Percentiles rank a stretch among this genome's conserved stretches.
These are phyloP conservation scores for Hymenoscyphus infarciens DNA, from an alignment of 2,329 filamentous ascomycete genomes.

Conservation along the genomic window DNA sequence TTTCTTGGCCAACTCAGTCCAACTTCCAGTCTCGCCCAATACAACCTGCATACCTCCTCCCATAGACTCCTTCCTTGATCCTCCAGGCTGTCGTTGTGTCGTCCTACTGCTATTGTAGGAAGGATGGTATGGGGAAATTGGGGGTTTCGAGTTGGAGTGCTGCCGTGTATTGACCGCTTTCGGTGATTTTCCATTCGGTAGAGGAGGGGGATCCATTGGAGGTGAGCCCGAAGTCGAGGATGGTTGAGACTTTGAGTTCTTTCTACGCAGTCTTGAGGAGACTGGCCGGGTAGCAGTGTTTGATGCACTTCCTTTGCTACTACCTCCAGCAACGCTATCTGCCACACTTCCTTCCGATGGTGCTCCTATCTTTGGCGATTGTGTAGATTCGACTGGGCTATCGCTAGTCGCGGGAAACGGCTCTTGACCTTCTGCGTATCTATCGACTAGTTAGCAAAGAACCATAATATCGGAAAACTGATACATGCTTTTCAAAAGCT, in stretches of 20 bases:
- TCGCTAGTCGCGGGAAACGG: slow-evolving; percentile 14
- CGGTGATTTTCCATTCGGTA: slow-evolving; percentile 21
- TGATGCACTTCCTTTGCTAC: slow-evolving; percentile 15
- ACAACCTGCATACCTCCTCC: slow-evolving; percentile 83
- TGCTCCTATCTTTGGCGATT: slow-evolving; percentile 5
- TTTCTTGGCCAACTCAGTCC: slow-evolving; percentile 85
- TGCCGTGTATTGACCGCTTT: background rate
- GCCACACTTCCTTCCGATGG: background rate
- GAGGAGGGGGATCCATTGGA: slow-evolving; percentile 24
- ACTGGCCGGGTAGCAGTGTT: slow-evolving; percentile 19
- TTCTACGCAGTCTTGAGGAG: slow-evolving; percentile 23
- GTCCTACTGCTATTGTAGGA: slow-evolving; percentile 25
- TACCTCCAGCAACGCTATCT: background rate
- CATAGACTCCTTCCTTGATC: slow-evolving; percentile 30
- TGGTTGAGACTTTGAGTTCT: slow-evolving; percentile 28
- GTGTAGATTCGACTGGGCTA: slow-evolving; percentile 15
- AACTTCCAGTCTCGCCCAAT: slow-evolving; percentile 82
- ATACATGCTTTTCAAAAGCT: slow-evolving; percentile 60
- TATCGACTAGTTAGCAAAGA: slow-evolving; percentile 17
- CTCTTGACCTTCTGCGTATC: slow-evolving; percentile 36
- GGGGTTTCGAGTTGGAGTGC: slow-evolving; percentile 11
- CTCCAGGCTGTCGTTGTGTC: slow-evolving; percentile 20
- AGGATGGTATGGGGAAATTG: slow-evolving; percentile 32
- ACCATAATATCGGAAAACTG: slow-evolving; percentile 40
- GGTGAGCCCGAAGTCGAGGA: slow-evolving; percentile 30